Conservation (phyloP, 441 rosid species). For the Oxalis stricta region DNA sequence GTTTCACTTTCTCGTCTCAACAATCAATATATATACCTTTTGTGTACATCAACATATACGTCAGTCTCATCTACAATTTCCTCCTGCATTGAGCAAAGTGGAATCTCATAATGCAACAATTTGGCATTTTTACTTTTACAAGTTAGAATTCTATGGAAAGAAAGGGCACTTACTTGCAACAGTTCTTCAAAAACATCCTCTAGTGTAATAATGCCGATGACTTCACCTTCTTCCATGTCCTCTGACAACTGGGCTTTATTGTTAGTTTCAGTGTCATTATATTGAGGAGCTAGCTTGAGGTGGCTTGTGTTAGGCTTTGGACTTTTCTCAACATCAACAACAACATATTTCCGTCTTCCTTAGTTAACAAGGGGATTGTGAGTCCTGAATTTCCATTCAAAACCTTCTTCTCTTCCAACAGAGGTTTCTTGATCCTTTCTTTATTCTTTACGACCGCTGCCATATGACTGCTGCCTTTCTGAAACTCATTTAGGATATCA, state of each 20-base stretch:
- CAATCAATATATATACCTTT: no score
- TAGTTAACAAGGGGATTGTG: constrained; percentile 30
- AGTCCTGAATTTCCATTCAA: constrained; percentile 16
- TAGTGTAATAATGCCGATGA: constrained; percentile 58
- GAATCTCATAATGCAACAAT: constrained; percentile 10
- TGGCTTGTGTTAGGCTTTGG: constrained; percentile 16
- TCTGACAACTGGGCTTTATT: constrained; percentile 19
- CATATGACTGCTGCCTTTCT: constrained; percentile 74
- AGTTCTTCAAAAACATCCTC: constrained; percentile 81
- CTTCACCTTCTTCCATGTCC: constrained; percentile 57
- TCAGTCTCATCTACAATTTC: constrained; percentile 74
- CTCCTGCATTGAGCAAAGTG: constrained; percentile 29
- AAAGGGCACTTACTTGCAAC: constrained; percentile 32
- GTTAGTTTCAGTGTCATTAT: constrained; percentile 13
- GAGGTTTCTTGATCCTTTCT: constrained; percentile 21
- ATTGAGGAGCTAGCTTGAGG: constrained; percentile 15
- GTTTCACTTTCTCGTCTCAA: no score
- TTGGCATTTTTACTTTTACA: not conserved
- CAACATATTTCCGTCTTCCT: constrained; percentile 20
- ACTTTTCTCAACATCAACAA: constrained; percentile 37
- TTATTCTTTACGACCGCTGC: constrained; percentile 55
- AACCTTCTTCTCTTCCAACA: constrained; percentile 17
- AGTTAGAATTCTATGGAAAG: not conserved
- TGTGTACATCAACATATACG: constrained; percentile 60
- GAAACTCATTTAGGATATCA: constrained; percentile 66